A percentile compares a stretch with the other conserved stretches of the same genome.
Evolutionary conservation across 202 grass and related monocot genomes (phyloP).

Genomic region (Saccharum hybrid): DNA sequence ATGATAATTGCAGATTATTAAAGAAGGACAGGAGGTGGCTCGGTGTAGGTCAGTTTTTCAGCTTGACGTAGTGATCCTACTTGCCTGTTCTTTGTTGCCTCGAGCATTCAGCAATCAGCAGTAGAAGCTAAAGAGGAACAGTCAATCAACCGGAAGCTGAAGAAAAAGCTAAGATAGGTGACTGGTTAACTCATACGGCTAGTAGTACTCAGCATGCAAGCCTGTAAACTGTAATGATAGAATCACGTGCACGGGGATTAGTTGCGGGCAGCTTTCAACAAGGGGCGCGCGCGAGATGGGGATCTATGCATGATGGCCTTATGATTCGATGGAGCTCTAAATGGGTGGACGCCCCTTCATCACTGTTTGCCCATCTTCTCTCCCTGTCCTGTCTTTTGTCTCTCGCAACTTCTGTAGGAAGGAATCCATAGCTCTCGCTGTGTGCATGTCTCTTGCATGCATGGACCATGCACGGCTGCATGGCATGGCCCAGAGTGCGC

Average conservation of each 20-base stretch:
- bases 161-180: not conserved
- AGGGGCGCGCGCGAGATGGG: not conserved
- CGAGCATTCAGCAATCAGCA: no score
- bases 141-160: not conserved
- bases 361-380: slow-evolving; percentile 33
- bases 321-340: slow-evolving; percentile 44
- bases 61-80: no score
- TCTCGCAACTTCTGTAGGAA: slow-evolving; percentile 18
- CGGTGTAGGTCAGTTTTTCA: no score
- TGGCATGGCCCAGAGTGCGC: not conserved
- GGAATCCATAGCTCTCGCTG: not conserved
- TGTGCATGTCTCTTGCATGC: not conserved
- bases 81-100: no score
- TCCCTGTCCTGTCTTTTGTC: slow-evolving; percentile 38
- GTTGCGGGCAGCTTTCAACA: not conserved
- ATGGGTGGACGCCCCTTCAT: slow-evolving; percentile 5
- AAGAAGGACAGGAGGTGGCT: no score
- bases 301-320: slow-evolving; percentile 40
- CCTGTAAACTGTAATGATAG: not conserved
- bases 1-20: no score
- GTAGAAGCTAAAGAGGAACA: no score
- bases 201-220: not conserved
- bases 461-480: slow-evolving; percentile 14
- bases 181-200: no score
- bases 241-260: not conserved